Evolutionary conservation across 2,329 filamentous ascomycete genomes (phyloP).

Genomic region (Colletotrichum eremochloae): DNA sequence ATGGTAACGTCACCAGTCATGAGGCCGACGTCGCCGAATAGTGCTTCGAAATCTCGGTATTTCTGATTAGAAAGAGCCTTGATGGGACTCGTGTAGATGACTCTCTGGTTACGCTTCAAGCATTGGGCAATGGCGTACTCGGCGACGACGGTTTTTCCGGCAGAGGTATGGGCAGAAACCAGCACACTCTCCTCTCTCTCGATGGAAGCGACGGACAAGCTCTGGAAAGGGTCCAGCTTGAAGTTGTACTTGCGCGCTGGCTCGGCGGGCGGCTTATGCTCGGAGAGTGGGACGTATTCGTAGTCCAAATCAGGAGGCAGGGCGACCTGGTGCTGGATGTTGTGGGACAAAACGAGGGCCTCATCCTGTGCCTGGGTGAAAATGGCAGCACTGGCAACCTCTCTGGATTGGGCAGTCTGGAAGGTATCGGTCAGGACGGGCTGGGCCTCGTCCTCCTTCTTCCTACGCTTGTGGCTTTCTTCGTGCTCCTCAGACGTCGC

Average conservation of each 20-base stretch:
- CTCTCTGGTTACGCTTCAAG: conserved; percentile 95
- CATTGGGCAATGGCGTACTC: conserved; percentile 99
- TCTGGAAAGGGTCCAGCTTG: conserved; percentile 96
- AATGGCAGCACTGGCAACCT: conserved; percentile 85
- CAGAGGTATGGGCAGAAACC: conserved; percentile 96
- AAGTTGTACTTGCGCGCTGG: conserved; percentile 90
- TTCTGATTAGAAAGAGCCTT: conserved; percentile 99
- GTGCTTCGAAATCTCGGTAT: conserved; percentile 93
- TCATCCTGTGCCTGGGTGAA: conserved; percentile 72
- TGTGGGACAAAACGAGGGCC: conserved; percentile 89
- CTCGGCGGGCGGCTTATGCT: conserved; percentile 90
- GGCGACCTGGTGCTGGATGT: conserved; percentile 98
- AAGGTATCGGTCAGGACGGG: conserved; percentile 94
- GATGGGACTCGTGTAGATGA: conserved; percentile 99
- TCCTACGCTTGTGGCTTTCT: conserved; percentile 69
- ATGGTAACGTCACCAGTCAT: conserved; percentile 99
- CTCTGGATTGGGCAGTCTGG: conserved; percentile 92
- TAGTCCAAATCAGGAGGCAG: conserved; percentile 94
- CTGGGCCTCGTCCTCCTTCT: conserved; percentile 72
- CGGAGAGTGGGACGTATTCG: conserved; percentile 92
- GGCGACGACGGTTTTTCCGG: conserved; percentile 97
- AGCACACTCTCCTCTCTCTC: conserved; percentile 96
- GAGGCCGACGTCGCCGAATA: conserved; percentile 96
- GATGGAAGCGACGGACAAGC: conserved; percentile 93
- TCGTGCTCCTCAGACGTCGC: conserved; percentile 51